Base-by-base conservation (phyloP, 2,329 filamentous ascomycete genomes). In the Fusarium sp. region DNA sequence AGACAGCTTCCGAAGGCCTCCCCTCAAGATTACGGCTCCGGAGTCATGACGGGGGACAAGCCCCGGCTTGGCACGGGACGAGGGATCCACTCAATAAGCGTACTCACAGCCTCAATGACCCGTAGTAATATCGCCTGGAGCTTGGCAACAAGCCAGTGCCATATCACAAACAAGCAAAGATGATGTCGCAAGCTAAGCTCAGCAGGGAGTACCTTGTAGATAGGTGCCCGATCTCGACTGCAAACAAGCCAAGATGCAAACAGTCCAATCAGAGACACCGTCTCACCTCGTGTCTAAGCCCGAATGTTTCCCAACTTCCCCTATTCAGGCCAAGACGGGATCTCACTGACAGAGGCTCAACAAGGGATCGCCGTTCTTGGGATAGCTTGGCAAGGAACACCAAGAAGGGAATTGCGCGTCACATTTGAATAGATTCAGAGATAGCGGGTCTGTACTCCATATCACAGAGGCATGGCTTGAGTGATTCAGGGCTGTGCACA, bases 141-240 rank as follows among this genome's bases (percentile, higher is more conserved):
- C 41, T 63, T 47, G 60, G 52, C 51, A 38, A 22, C 44, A 56
- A 69, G 51, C 59, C 28, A 18, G 15, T 11, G 15, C n/a, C 15
- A 44, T 24, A 24, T 44, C 44, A 15, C 12, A 47, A 28, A 26
- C 24, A 33, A 49, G 47, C 47, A 33, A 36, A 57, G 24, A 31
- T 38, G 33, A 13, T 39, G 65, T 66, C 66, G 51, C 66, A 69
- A 70, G 49, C 66, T 48, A 49, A 20, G 28, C 42, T 57, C 13
- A 33, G 54, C 64, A 69, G 61, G 65, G 65, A 41, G 39, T 13
- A 36, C 64, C 61, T 58, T 47, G 70, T 66, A 72, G 72, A 70
- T 76, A 65, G 73, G 70, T 78, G 76, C 76, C 76, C 76, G 76
- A 78, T 78, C 76, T 78, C 51, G 61, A 59, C 56, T 74, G 72